Percentiles rank a stretch among this genome's conserved stretches.
Evolutionary conservation across 768 basidiomycete genomes (phyloP).

Genomic region (Termitomyces sp.): DNA sequence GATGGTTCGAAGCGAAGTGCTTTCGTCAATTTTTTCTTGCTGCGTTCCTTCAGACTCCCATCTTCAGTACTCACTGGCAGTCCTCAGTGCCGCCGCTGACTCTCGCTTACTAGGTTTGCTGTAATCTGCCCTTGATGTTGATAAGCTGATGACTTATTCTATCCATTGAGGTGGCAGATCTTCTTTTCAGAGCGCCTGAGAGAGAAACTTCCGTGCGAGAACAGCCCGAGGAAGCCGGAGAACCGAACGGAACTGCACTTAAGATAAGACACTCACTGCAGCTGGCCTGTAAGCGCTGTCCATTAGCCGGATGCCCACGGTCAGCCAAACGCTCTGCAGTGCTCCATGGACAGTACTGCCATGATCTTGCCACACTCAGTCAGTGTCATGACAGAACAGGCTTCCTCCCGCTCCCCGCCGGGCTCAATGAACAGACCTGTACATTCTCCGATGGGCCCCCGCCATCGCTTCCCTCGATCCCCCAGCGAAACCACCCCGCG

Average conservation of each 20-base stretch:
- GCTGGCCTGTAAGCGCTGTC: too few relatives aligned
- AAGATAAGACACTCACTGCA: too few relatives aligned
- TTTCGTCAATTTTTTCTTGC: background rate
- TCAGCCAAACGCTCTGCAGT: background rate
- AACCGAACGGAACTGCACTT: background rate
- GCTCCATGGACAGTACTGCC: background rate
- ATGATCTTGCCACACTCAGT: background rate
- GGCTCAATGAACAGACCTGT: slow-evolving; percentile 10
- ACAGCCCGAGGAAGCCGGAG: background rate
- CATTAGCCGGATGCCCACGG: slow-evolving; percentile 7
- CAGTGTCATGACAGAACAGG: slow-evolving; percentile 23
- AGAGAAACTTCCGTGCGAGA: too few relatives aligned
- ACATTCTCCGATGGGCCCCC: slow-evolving; percentile 18
- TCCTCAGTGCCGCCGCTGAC: too few relatives aligned
- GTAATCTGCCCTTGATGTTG: background rate
- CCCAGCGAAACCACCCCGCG: slow-evolving; percentile 6
- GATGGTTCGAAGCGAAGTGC: background rate
- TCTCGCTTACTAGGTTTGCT: background rate
- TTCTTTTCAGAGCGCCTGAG: background rate
- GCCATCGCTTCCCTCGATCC: slow-evolving; percentile 13
- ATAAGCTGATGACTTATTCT: background rate
- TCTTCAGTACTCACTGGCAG: too few relatives aligned
- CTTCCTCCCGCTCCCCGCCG: slow-evolving; percentile 14
- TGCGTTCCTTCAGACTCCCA: background rate
- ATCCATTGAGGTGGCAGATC: background rate